Base-by-base conservation (phyloP, 768 basidiomycete genomes). In the Lactarius evosmus region DNA sequence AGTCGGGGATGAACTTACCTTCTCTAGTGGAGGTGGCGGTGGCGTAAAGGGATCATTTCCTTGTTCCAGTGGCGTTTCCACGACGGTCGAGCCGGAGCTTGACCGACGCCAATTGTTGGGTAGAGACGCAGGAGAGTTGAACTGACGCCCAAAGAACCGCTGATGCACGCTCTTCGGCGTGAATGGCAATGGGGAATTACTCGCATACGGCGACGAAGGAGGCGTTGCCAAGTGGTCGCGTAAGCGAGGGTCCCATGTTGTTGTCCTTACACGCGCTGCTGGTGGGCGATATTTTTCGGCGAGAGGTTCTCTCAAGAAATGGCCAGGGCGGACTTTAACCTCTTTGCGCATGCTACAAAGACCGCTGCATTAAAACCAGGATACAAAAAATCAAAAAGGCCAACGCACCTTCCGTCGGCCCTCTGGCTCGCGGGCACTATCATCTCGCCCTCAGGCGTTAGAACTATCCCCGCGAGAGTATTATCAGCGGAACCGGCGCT, bases 341-440 rank as follows among this genome's bases (percentile, higher is more conserved):
- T 65, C 64, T 32, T 60, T 65, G 12, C 55, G 59, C 46, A 57
- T 34, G 30, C 64, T 65, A 32, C 33, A 7, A 7, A 29, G 25
- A 9, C 29, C 6, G n/a, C 32, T 4, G 5, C 16, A n/a, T 65
- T 11, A 61, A 22, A 19, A 29, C 36, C 14, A 25, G 7, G 4
- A 55, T 6, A 33, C 3, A 19, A 60, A 54, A 33, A 36, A 44
- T 16, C 32, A 22, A 30, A 34, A 2, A 34, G 9, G n/a, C 17
- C 4, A 0, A 51, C 3, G 54, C 36, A 56, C 64, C 59, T 65
- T 61, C 60, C 63, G 32, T 65, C 63, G 30, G 30, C 38, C 38
- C 64, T 61, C 55, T 61, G 64, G 49, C 60, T 61, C 25, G 64
- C 64, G 16, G 64, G 59, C 9, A 65, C 60, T 41, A 65, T 27